phyloP scores from a whole-genome alignment of 139 green algal species.

The Volvox africanus region DNA sequence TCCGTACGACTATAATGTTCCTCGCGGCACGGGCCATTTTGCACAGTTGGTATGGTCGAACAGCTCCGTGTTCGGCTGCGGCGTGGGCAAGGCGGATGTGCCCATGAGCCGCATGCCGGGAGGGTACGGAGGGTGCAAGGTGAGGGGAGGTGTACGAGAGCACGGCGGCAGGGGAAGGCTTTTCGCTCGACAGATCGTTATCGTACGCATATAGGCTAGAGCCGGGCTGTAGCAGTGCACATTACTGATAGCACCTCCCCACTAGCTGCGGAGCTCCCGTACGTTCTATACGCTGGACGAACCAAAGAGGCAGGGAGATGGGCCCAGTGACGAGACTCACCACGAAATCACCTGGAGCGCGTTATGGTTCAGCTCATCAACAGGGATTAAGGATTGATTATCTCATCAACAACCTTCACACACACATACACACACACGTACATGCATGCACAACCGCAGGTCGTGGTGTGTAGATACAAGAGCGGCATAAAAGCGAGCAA shows the following conservation, averaged over 20 bases:
- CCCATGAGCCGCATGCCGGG: not conserved
- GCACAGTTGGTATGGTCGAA: not conserved
- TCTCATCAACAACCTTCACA: not conserved
- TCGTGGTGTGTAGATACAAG: not conserved
- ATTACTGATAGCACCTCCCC: no score
- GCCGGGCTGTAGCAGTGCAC: no score
- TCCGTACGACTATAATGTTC: not conserved
- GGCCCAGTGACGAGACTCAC: not conserved
- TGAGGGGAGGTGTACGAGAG: not conserved
- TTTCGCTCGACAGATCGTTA: not conserved
- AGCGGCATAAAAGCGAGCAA: not conserved
- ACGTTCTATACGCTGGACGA: not conserved
- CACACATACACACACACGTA: not conserved
- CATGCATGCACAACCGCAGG: not conserved
- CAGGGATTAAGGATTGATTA: not conserved
- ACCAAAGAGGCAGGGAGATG: not conserved
- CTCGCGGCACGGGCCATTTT: not conserved
- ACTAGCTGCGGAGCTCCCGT: not conserved
- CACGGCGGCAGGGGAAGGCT: not conserved
- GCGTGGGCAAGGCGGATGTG: slow-evolving; percentile 13
- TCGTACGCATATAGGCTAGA: no score
- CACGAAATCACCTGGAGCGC: not conserved
- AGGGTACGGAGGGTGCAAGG: slow-evolving; percentile 17
- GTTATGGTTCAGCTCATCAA: not conserved
- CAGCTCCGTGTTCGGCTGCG: not conserved